Base-by-base conservation (phyloP, 1,284 basidiomycete genomes). In the Ustilago shanxiensis region DNA sequence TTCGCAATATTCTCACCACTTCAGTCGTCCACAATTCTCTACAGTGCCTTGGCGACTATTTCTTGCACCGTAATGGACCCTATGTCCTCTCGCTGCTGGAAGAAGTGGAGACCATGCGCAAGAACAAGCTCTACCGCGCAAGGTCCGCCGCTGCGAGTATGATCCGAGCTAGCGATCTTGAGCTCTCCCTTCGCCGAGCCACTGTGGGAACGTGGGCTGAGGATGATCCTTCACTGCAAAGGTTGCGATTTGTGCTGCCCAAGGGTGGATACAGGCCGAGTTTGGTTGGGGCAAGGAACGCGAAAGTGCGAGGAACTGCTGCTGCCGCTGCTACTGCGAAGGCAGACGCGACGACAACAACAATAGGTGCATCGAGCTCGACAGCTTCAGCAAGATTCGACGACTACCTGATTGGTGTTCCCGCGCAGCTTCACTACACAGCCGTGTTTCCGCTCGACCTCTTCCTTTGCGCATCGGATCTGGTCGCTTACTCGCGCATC, bases 41-140 rank as follows among this genome's bases (percentile, higher is more conserved):
- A 13, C 89, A 92, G 65, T 90, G 90, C 6, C 86, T 93, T 91
- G 64, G 63, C 28, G 54, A 72, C 57, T 80, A 77, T 86, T 95
- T 95, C 83, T 89, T 96, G 13, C 88, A 94, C 51, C 90, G 94
- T 55, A 93, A 95, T 79, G 94, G 94, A 28, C 93, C 95, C 84
- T 95, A 93, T 81, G 89, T 91, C 47, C 88, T 93, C 9, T 90
- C 93, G 0, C 88, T 95, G 41, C 83, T 56, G 82, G 44, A 86
- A 90, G 86, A 35, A 89, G 90, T 26, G 90, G 91, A 94, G 85
- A 93, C 95, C 76, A 88, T 95, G 33, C 92, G 94, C 11, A 70
- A 73, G 52, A 70, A 71, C 57, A 72, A 77, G 74, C 61, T 76
- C 9, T 64, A 76, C 29, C 55, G 61, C 28, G 78, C 90, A 92